These are phyloP conservation scores for Termitomyces sp. DNA, from an alignment of 768 basidiomycete genomes.

Conservation along the genomic window DNA sequence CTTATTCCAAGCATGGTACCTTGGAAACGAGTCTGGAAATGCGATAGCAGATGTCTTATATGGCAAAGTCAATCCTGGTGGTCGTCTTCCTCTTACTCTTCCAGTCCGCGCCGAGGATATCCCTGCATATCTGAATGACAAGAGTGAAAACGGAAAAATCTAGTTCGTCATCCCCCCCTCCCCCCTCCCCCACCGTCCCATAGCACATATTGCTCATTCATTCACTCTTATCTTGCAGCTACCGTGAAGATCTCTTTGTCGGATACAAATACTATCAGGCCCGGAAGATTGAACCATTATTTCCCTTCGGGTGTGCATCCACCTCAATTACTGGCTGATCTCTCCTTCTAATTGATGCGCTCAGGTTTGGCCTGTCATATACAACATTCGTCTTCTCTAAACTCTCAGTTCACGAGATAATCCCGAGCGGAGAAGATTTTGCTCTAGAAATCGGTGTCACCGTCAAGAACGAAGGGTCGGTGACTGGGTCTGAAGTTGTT, in stretches of 20 bases:
- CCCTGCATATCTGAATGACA: constrained; percentile 55
- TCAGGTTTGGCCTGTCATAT: constrained; percentile 71
- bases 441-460: constrained; percentile 37
- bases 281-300: constrained; percentile 49
- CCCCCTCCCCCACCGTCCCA: no score
- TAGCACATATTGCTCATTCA: neutral
- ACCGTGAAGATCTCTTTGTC: constrained; percentile 61
- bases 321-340: neutral
- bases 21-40: constrained; percentile 63
- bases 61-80: constrained; percentile 58
- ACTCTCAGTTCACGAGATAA: constrained; percentile 31
- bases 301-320: constrained; percentile 55
- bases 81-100: constrained; percentile 56
- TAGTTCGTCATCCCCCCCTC: constrained; percentile 22
- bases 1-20: constrained; percentile 63
- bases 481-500: constrained; percentile 57
- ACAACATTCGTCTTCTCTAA: constrained; percentile 60
- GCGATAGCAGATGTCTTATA: constrained; percentile 64
- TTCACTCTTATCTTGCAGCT: constrained; percentile 23
- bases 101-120: constrained; percentile 59
- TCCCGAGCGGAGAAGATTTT: constrained; percentile 23
- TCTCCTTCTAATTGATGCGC: neutral
- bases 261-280: constrained; percentile 70
- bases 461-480: constrained; percentile 52
- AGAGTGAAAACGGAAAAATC: constrained; percentile 55